Conservation (phyloP, 768 basidiomycete genomes). For the Pulveroboletus sp. region DNA sequence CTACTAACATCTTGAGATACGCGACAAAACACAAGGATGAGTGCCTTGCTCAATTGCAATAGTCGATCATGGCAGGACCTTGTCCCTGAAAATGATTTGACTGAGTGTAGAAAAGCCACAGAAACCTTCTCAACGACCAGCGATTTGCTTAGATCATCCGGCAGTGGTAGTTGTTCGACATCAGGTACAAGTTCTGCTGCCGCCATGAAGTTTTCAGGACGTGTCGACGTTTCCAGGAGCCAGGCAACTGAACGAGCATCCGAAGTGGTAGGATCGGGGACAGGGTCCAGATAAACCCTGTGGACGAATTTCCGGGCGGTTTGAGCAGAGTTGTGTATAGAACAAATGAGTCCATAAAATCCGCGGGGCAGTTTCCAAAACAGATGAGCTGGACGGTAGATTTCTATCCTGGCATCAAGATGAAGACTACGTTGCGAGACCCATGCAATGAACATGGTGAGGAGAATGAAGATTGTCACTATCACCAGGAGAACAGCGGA, state of each 20-base stretch:
- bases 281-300: background rate
- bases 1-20: background rate
- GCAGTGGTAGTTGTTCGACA: constrained; percentile 15
- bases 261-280: background rate
- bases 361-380: background rate
- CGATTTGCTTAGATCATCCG: too few relatives aligned
- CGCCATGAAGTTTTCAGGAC: constrained; percentile 10
- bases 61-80: background rate
- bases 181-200: constrained; percentile 14
- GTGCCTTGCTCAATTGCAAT: constrained; percentile 2
- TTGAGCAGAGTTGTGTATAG: background rate
- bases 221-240: constrained; percentile 19
- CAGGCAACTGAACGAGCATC: constrained; percentile 13
- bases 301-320: background rate
- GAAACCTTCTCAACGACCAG: too few relatives aligned
- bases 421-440: background rate
- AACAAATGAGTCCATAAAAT: background rate
- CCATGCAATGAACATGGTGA: background rate
- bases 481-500: background rate
- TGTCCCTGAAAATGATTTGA: background rate
- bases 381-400: background rate
- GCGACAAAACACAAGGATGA: constrained; percentile 2
- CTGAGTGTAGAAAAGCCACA: too few relatives aligned
- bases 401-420: background rate
- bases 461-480: background rate